Base-by-base conservation (phyloP, 1,284 basidiomycete genomes). In the Anthracocystis setariae region DNA sequence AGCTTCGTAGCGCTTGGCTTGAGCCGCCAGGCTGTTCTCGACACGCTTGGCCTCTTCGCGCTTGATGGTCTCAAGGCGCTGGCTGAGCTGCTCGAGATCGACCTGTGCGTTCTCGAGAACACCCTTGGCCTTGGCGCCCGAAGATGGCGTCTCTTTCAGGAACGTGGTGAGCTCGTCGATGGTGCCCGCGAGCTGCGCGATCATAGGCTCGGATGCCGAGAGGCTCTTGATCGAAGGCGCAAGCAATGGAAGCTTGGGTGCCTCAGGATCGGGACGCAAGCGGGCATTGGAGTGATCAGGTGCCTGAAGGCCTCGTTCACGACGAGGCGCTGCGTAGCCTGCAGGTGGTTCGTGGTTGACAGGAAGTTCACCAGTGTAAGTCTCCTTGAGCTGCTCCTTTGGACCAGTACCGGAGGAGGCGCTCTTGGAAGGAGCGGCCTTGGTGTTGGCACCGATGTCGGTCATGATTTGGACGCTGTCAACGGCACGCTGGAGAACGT, bases 111-210 rank as follows among this genome's bases (percentile, higher is more conserved):
- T 81, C 68, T 87, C 82, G 54, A 81, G 69, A 44, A 80, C 77
- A 88, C 90, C 76, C 90, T 75, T 55, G 65, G 89, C 54, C 86
- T 90, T 76, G 90, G 91, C 70, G 25, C 77, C 64, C 15, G 72
- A 75, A 5, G 73, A 72, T n/a, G 79, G 80, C 2, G 78, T 68
- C 46, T 81, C 80, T 18, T 72, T 88, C 38, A 97, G 86, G 85
- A 91, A 94, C 12, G 89, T 88, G 18, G 94, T 90, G 49, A 98
- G 90, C 80, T 90, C 89, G 85, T 98, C 95, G 77, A 98, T 98
- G 42, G 93, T 95, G 13, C 89, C 88, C 4, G 94, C 95, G 17
- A 98, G 89, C 83, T 97, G 93, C 1, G 90, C 87, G 66, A 98
- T 91, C 78, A 97, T 90, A 17, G 95, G 94, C 80, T 88, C 87